phyloP scores from a whole-genome alignment of 345 rosid species.

The Diplotaxis tenuifolia region DNA sequence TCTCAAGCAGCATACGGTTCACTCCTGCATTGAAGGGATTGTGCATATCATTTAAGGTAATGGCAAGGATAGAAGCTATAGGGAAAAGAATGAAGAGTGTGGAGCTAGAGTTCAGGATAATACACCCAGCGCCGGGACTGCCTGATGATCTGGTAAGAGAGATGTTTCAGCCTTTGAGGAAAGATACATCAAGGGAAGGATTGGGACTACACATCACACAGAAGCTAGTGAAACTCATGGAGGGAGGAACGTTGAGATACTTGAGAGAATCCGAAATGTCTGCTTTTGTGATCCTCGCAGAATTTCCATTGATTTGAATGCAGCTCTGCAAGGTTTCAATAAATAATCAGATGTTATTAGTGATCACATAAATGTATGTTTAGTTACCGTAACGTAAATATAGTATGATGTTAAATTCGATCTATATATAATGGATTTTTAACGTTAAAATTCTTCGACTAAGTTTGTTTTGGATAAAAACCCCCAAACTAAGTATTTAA shows the following conservation, averaged over 20 bases:
- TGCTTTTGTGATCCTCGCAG: slow-evolving; percentile 61
- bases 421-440: neutral
- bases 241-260: slow-evolving; percentile 69
- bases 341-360: neutral
- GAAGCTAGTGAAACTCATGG: slow-evolving; percentile 77
- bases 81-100: slow-evolving; percentile 59
- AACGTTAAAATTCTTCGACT: too few species aligned
- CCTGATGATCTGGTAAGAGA: slow-evolving; percentile 64
- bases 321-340: neutral
- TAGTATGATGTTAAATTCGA: neutral
- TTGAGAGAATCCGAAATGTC: slow-evolving; percentile 69
- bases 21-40: slow-evolving; percentile 55
- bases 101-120: slow-evolving; percentile 74
- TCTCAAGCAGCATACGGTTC: slow-evolving; percentile 55
- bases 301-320: slow-evolving; percentile 53
- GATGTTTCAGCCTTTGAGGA: slow-evolving; percentile 60
- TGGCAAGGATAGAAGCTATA: slow-evolving; percentile 48
- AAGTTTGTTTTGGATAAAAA: too few species aligned
- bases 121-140: slow-evolving; percentile 83
- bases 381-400: neutral
- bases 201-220: slow-evolving; percentile 66
- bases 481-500: too few species aligned
- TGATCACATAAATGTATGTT: neutral
- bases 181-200: slow-evolving; percentile 71
- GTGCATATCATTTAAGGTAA: slow-evolving; percentile 50